Evolutionary conservation across 2,329 filamentous ascomycete genomes (phyloP).

Genomic region (Sporothrix brasiliensis): DNA sequence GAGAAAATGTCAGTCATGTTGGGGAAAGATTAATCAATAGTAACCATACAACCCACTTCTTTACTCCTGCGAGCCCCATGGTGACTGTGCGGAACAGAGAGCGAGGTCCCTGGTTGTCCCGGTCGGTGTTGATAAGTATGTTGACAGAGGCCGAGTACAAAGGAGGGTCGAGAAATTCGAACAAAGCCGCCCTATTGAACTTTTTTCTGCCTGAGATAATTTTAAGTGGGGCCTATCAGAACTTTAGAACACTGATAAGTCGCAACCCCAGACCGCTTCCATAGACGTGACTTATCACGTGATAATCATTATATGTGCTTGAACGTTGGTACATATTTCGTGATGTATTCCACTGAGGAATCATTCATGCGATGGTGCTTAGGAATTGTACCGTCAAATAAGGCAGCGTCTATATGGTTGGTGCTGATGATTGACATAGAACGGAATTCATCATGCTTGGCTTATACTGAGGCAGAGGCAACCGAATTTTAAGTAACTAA

Average conservation of each 20-base stretch:
- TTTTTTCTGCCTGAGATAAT: conserved; percentile 32
- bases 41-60: conserved; percentile 56
- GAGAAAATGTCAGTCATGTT: neutral
- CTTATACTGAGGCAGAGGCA: too few species aligned
- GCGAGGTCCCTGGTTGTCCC: neutral
- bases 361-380: too few species aligned
- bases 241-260: conserved; percentile 13
- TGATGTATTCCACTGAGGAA: too few species aligned
- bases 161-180: neutral
- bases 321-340: too few species aligned
- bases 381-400: too few species aligned
- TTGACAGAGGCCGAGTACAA: neutral
- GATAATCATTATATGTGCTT: neutral
- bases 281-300: conserved; percentile 9
- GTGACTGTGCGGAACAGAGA: conserved; percentile 22
- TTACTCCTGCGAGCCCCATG: conserved; percentile 71
- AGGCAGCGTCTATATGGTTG: too few species aligned
- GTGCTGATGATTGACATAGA: too few species aligned
- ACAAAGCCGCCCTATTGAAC: conserved; percentile 18
- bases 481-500: neutral
- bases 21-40: neutral
- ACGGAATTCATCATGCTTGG: too few species aligned
- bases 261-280: conserved; percentile 14
- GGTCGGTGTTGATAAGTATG: conserved; percentile 13
- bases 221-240: conserved; percentile 32